Evolutionary conservation across 2,329 filamentous ascomycete species (phyloP).

Genomic region (Stagonosporopsis cucurbitacearum): DNA sequence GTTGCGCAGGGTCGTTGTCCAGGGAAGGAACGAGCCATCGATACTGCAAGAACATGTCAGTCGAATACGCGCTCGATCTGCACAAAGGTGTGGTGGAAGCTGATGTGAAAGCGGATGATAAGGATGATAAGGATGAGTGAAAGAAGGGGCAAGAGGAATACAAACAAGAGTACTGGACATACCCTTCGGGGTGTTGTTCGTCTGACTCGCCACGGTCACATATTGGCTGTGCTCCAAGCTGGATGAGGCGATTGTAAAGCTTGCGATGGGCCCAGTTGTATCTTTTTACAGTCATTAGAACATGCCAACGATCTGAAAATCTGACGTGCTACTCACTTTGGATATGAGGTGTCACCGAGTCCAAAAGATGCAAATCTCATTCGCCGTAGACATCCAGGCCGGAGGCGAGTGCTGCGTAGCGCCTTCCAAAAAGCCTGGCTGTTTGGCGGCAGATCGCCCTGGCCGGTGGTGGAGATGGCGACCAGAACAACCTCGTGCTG

Average conservation of each 20-base stretch:
- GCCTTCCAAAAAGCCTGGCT: conserved; percentile 83
- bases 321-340: conserved; percentile 69
- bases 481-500: conserved; percentile 71
- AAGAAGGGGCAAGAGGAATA: background rate
- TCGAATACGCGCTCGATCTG: background rate
- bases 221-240: conserved; percentile 80
- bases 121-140: background rate
- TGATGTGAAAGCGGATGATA: background rate
- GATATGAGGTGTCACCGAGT: conserved; percentile 92
- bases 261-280: conserved; percentile 95
- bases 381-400: conserved; percentile 69
- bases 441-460: conserved; percentile 91
- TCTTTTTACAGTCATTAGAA: conserved; percentile 52
- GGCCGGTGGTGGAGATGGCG: conserved; percentile 88
- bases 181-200: conserved; percentile 93
- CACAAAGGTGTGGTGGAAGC: background rate
- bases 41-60: conserved; percentile 60
- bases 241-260: conserved; percentile 80
- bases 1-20: conserved; percentile 72
- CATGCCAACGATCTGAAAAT: background rate
- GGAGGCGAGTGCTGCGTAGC: conserved; percentile 78
- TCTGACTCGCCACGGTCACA: conserved; percentile 86
- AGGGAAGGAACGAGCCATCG: conserved; percentile 81
- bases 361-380: conserved; percentile 86
- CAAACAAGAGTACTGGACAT: conserved; percentile 41